phyloP scores from a whole-genome alignment of 768 basidiomycete genomes.

The Tricholoma flavovirens region DNA sequence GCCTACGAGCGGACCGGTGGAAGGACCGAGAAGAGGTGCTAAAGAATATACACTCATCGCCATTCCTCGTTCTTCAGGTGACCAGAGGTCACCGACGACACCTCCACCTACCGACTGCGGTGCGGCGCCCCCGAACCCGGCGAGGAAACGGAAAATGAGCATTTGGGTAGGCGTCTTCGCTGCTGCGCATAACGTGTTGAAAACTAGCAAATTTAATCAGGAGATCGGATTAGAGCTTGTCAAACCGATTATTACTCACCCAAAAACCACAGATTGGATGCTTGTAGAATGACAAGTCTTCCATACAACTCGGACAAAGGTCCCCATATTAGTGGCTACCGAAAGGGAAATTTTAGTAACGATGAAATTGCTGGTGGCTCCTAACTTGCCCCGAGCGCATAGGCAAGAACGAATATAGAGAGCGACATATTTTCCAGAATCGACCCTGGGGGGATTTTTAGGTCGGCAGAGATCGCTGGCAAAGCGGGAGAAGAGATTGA shows the following conservation, averaged over 20 bases:
- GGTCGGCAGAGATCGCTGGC: conserved; percentile 21
- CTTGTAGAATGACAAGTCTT: conserved; percentile 44
- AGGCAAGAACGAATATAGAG: conserved; percentile 39
- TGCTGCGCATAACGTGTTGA: conserved; percentile 46
- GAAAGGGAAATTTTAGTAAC: background rate
- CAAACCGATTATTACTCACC: conserved; percentile 28
- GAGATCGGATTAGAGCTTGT: background rate
- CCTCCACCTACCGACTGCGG: conserved; percentile 59
- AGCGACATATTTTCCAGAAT: conserved; percentile 34
- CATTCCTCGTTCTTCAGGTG: conserved; percentile 44
- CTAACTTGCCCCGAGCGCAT: conserved; percentile 27
- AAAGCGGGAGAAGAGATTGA: conserved; percentile 27
- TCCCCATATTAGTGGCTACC: conserved; percentile 32
- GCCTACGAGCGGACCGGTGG: conserved; percentile 30
- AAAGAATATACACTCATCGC: conserved; percentile 50
- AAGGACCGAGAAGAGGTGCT: conserved; percentile 45
- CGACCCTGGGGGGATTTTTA: conserved; percentile 24
- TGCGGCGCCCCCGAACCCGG: conserved; percentile 61
- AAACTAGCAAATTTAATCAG: conserved; percentile 23
- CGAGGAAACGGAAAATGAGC: conserved; percentile 55
- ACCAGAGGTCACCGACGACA: conserved; percentile 47
- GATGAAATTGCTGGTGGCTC: background rate
- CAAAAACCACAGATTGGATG: conserved; percentile 54
- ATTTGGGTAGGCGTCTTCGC: conserved; percentile 46
- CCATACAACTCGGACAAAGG: conserved; percentile 36